These are phyloP conservation scores for Dryas octopetala DNA, from an alignment of 306 rosid genomes.

Conservation along the genomic window DNA sequence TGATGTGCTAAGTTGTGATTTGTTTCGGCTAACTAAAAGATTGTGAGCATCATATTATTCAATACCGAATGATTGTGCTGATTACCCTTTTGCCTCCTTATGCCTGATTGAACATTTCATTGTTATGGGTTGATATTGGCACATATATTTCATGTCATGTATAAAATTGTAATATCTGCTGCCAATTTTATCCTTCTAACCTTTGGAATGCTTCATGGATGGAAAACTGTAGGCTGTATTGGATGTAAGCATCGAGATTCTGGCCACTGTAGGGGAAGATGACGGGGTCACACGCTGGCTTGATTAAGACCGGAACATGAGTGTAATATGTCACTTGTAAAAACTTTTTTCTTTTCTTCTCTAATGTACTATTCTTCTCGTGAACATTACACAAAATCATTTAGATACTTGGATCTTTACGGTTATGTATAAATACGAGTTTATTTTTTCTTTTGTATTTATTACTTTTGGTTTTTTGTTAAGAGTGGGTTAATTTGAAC, in stretches of 20 bases:
- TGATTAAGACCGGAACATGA: slow-evolving; percentile 42
- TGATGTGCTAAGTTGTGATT: background rate
- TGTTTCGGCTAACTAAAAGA: background rate
- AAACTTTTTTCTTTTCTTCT: too few species aligned
- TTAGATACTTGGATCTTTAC: too few species aligned
- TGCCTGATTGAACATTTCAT: background rate
- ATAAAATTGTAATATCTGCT: background rate
- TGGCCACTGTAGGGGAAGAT: slow-evolving; percentile 78
- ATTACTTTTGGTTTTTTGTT: too few species aligned
- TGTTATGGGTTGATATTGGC: background rate
- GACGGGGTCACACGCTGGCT: slow-evolving; percentile 96
- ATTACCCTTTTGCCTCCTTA: background rate
- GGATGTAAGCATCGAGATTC: slow-evolving; percentile 77
- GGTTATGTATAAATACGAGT: too few species aligned
- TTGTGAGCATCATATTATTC: background rate
- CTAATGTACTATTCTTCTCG: too few species aligned
- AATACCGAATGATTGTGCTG: background rate
- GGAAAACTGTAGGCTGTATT: slow-evolving; percentile 68
- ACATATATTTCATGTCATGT: background rate
- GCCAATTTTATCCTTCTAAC: background rate
- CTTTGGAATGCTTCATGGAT: slow-evolving; percentile 5
- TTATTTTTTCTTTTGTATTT: too few species aligned
- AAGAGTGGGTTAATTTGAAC: too few species aligned
- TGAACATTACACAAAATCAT: too few species aligned
- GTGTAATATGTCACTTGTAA: background rate